Evolutionary conservation across 805 yeast species (phyloP).

Genomic region (Saccharomycopsis olivae): DNA sequence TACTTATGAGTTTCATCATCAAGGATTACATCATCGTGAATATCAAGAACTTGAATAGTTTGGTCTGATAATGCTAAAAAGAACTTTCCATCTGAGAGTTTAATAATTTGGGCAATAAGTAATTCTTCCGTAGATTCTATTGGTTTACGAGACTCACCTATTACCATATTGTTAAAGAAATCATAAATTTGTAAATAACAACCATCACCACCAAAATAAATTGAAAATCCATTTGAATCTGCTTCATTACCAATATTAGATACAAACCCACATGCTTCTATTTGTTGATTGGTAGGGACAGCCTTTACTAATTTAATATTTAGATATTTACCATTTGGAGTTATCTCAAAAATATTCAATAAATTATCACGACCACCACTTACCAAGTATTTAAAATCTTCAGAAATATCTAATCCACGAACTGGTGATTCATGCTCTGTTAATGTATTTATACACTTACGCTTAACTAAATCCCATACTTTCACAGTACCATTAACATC

Average conservation of each 20-base stretch:
- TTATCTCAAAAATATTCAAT: conserved; percentile 45
- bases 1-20: conserved; percentile 21
- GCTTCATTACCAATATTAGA: conserved; percentile 24
- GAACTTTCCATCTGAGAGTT: conserved; percentile 27
- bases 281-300: conserved; percentile 61
- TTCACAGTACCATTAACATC: conserved; percentile 45
- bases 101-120: conserved; percentile 34
- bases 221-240: neutral
- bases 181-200: conserved; percentile 64
- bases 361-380: conserved; percentile 89
- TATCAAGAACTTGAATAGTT: conserved; percentile 47
- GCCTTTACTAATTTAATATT: conserved; percentile 33
- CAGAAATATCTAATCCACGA: conserved; percentile 64
- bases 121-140: conserved; percentile 60
- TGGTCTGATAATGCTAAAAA: conserved; percentile 73
- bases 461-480: conserved; percentile 55
- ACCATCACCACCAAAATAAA: conserved; percentile 65
- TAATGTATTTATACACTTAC: conserved; percentile 54
- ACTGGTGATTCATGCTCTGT: conserved; percentile 79
- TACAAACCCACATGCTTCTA: conserved; percentile 60
- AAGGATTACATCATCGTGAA: conserved; percentile 23
- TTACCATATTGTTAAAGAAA: conserved; percentile 32
- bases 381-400: conserved; percentile 43
- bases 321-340: conserved; percentile 19
- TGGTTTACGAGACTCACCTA: conserved; percentile 35